Base-by-base conservation (phyloP, 768 basidiomycete genomes). In the Leccinum ochraceum region DNA sequence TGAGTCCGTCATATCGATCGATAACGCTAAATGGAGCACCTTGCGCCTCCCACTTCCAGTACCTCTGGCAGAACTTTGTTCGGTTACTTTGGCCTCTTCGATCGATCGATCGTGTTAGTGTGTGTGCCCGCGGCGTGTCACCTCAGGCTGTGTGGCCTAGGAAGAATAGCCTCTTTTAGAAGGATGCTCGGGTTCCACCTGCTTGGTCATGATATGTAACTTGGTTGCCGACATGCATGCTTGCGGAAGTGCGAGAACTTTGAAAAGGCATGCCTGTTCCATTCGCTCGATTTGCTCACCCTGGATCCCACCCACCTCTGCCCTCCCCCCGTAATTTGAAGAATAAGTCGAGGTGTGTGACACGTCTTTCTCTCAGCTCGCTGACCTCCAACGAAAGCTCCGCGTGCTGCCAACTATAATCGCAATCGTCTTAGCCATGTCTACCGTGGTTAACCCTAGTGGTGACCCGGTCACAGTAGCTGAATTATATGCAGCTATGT, bases 401-500 rank as follows among this genome's bases (percentile, higher is more conserved):
- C 34, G 46, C 53, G 9, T 26, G 53, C 42, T 17, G 26, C 48
- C 24, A n/a, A 54, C 14, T 28, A 48, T 37, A 24, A 39, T 13
- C 26, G 20, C n/a, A 28, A 53, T 37, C 30, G 42, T 34, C 44
- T 36, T 26, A 46, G 16, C 22, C 56, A 64, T 60, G 63, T n/a
- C 48, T 46, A 24, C 22, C 28, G 56, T 51, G 62, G 13, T 65
- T 30, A 55, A 42, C 39, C 30, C 26, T 26, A n/a, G 42, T 39
- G 64, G 62, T 22, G 34, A 55, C 10, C 34, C 20, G 4, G 54
- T 60, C 28, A 6, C 53, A 10, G 53, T 65, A 2, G 58, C n/a
- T 34, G 49, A 58, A 42, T 58, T 65, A 30, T 65, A 65, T 13
- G 62, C 58, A n/a, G 63, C 62, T 5, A 57, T 64, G 64, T 65